Evolutionary conservation across 371 early-diverging fungal genomes (phyloP).

Genomic region (Saksenaea oblongispora): DNA sequence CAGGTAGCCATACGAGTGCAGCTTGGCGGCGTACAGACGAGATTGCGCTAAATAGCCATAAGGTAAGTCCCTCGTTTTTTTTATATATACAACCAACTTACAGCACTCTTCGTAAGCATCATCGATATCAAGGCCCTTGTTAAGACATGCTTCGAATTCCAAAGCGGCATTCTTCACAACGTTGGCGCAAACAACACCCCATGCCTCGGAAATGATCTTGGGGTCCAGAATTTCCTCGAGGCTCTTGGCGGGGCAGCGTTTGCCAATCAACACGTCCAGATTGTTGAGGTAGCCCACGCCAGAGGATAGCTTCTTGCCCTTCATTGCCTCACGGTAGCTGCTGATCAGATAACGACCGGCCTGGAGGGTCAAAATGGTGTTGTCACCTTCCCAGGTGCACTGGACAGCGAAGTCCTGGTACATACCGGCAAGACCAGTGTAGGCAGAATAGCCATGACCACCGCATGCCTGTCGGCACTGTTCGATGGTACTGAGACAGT

Average conservation of each 20-base stretch:
- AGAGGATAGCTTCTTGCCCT: constrained; percentile 74
- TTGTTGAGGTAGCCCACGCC: constrained; percentile 85
- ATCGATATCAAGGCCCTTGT: constrained; percentile 72
- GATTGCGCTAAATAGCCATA: constrained; percentile 50
- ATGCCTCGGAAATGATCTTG: constrained; percentile 75
- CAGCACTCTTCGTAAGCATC: constrained; percentile 88
- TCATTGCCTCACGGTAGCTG: constrained; percentile 77
- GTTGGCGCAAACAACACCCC: constrained; percentile 83
- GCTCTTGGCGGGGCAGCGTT: constrained; percentile 54
- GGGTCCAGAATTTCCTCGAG: constrained; percentile 63
- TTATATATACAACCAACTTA: constrained; percentile 16
- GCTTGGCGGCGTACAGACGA: constrained; percentile 83
- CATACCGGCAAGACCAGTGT: constrained; percentile 85
- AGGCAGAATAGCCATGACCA: constrained; percentile 92
- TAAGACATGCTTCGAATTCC: constrained; percentile 73
- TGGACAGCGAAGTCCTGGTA: constrained; percentile 92
- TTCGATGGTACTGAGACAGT: constrained; percentile 83
- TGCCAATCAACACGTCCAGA: constrained; percentile 51
- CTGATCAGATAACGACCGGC: constrained; percentile 87
- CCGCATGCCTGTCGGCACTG: constrained; percentile 90
- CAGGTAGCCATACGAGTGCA: constrained; percentile 85
- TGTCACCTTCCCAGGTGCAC: constrained; percentile 94
- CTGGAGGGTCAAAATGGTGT: constrained; percentile 90
- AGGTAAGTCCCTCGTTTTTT: background rate
- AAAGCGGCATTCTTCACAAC: constrained; percentile 80